phyloP scores from a whole-genome alignment of 2,329 filamentous ascomycete genomes.

The Phyllosticta citribraziliensis region DNA sequence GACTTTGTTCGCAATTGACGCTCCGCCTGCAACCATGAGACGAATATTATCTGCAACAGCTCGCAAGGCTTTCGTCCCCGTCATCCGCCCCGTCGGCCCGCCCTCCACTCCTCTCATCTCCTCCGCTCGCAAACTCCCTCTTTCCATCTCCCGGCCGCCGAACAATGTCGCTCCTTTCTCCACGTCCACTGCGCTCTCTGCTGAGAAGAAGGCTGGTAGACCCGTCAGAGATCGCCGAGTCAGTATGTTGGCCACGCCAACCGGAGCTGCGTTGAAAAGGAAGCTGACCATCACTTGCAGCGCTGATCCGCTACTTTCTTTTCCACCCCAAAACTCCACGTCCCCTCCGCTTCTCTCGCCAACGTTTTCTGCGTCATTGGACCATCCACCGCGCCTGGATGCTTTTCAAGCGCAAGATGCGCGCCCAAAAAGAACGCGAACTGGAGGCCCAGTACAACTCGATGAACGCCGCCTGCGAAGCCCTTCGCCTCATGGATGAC shows the following conservation, averaged over 20 bases:
- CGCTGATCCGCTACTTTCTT: constrained; percentile 60
- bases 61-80: constrained; percentile 7
- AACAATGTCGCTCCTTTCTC: constrained; percentile 8
- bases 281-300: constrained; percentile 25
- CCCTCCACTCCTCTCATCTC: not conserved
- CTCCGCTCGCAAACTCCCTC: constrained; percentile 1
- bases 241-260: constrained; percentile 13
- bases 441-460: constrained; percentile 70
- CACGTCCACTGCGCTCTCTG: constrained; percentile 6
- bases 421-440: constrained; percentile 54
- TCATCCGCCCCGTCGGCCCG: constrained; percentile 5
- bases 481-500: constrained; percentile 49
- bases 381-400: constrained; percentile 97
- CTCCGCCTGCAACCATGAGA: not conserved
- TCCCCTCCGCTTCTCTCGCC: constrained; percentile 80
- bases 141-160: not conserved
- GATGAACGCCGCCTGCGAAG: constrained; percentile 81
- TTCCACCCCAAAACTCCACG: constrained; percentile 58
- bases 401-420: constrained; percentile 62
- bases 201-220: not conserved
- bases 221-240: constrained; percentile 10
- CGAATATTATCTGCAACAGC: not conserved
- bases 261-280: not conserved
- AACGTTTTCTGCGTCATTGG: constrained; percentile 88
- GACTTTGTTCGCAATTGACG: not conserved